Evolutionary conservation across 257 asterid genomes (phyloP).

Genomic region (Apocynum venetum): DNA sequence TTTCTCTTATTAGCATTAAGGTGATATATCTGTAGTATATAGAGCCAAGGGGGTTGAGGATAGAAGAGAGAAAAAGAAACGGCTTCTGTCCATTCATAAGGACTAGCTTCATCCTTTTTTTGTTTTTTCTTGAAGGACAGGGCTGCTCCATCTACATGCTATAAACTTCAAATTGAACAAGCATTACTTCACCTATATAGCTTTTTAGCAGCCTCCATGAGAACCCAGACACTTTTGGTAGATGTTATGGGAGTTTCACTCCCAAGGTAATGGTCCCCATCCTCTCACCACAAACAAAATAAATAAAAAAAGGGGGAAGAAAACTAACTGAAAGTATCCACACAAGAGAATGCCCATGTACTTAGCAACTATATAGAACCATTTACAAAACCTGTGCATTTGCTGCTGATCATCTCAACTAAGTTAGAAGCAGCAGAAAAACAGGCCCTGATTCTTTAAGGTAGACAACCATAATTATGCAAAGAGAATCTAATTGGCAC

Average conservation of each 20-base stretch:
- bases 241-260: background rate
- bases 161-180: background rate
- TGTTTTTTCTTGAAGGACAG: too few relatives aligned
- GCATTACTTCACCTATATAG: background rate
- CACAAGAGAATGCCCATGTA: background rate
- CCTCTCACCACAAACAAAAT: background rate
- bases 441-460: background rate
- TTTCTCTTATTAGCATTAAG: background rate
- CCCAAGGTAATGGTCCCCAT: background rate
- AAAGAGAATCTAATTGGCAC: background rate
- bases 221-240: background rate
- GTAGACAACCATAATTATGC: background rate
- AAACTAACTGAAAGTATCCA: background rate
- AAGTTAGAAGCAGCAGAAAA: background rate
- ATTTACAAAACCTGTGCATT: background rate
- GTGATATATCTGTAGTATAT: background rate
- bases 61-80: background rate
- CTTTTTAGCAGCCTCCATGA: background rate
- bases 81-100: too few relatives aligned
- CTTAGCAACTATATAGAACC: background rate
- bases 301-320: background rate
- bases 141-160: background rate
- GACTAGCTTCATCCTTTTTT: too few relatives aligned
- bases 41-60: background rate
- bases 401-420: background rate